Base-by-base conservation (phyloP, 2,329 filamentous ascomycete genomes). In the Nothopassalora personata region DNA sequence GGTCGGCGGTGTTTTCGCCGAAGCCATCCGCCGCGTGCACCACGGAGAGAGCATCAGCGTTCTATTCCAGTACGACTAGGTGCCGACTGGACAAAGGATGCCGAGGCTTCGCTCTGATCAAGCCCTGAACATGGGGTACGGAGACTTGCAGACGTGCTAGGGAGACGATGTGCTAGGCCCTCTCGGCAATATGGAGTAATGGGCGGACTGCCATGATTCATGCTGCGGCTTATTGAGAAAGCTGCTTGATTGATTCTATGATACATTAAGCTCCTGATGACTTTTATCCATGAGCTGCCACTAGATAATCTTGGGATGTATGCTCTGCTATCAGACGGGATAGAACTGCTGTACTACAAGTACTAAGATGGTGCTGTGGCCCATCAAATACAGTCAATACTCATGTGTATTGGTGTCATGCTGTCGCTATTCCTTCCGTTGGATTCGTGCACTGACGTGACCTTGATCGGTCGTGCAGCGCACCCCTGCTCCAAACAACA, bases 1-100 rank as follows among this genome's bases (percentile, higher is more conserved):
- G 71, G 86, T 97, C 61, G 90, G 91, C 56, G 81, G 83, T 66
- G 87, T 97, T 59, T 97, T 97, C 73, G 92, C 90, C 60, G 93
- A 97, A 82, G 86, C 94, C 53, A 97, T 97, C 68, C 89, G 94
- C 64, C 86, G 94, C 63, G 93, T 97, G 60, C 94, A 99, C 76
- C 92, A 97, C 75, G 94, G 94, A 70, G 94, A 99, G 79, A 96
- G 91, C 71, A 96, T 99, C 77, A 96, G 91, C 73, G 90, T 94
- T 61, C 82, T 99, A 54, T 99, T 99, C 76, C 88, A 91, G 72
- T 88, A 90, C 75, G 88, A 90, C 73, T 91, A 74, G 60, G 58
- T 59, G 55, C 59, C 59, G 50, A 52, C 51, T 43, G 56, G 39
- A 34, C 47, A 54, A 18, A 33, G 54, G 47, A 1, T 48, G 53